These are phyloP conservation scores for Remersonia thermophila DNA, from an alignment of 2,329 filamentous ascomycete genomes.

Conservation along the genomic window DNA sequence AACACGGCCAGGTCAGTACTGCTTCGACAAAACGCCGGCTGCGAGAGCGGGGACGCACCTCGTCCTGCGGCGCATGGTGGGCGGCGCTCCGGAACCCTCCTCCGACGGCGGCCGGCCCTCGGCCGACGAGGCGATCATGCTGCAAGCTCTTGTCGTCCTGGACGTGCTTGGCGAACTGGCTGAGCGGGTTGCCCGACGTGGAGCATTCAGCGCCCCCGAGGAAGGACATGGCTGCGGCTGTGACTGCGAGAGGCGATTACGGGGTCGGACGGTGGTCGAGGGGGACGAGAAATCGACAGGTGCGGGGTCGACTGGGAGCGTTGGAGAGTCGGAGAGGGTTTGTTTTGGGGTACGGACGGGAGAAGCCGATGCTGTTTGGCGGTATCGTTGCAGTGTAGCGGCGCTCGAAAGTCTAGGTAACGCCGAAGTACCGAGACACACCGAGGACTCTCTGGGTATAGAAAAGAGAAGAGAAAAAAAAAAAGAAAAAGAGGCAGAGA, in stretches of 20 bases:
- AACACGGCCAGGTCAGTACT: neutral
- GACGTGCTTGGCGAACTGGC: conserved; percentile 94
- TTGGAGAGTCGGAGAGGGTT: no score
- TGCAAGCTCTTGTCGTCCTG: conserved; percentile 93
- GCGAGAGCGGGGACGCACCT: conserved; percentile 34
- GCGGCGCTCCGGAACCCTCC: conserved; percentile 66
- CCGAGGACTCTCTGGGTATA: no score
- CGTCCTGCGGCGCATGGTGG: conserved; percentile 60
- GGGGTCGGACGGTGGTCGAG: neutral
- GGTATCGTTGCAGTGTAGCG: no score
- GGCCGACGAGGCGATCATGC: conserved; percentile 72
- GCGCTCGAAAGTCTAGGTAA: no score
- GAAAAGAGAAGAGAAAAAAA: conserved; percentile 1
- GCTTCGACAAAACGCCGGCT: neutral
- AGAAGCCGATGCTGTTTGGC: no score
- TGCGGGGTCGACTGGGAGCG: no score
- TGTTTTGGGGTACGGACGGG: no score
- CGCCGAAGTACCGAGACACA: no score
- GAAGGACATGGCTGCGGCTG: conserved; percentile 62
- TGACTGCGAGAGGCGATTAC: neutral
- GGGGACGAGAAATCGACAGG: neutral
- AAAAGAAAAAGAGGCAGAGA: neutral
- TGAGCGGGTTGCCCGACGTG: conserved; percentile 86
- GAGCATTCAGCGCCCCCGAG: conserved; percentile 94
- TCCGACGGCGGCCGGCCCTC: conserved; percentile 56